phyloP scores from a whole-genome alignment of 352 stramenopile genomes.

The Globisporangium viniferum region DNA sequence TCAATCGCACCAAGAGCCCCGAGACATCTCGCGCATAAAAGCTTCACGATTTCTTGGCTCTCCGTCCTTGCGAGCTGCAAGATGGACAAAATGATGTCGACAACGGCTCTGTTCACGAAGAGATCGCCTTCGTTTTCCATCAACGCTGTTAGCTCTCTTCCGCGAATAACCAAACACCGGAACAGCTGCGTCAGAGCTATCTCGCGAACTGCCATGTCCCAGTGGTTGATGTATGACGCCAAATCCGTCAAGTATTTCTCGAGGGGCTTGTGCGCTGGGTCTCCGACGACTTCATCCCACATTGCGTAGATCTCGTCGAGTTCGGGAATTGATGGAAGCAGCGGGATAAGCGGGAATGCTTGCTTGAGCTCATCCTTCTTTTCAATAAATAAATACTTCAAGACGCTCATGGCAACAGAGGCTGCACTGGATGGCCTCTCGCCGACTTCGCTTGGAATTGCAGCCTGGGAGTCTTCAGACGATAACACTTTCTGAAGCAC shows the following conservation, averaged over 20 bases:
- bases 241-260: slow-evolving; percentile 56
- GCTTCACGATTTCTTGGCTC: slow-evolving; percentile 57
- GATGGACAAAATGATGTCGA: slow-evolving; percentile 62
- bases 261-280: slow-evolving; percentile 40
- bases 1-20: slow-evolving; percentile 81
- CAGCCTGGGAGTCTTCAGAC: neutral
- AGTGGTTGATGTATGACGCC: slow-evolving; percentile 68
- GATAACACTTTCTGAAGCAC: slow-evolving; percentile 21
- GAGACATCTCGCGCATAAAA: slow-evolving; percentile 70
- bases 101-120: slow-evolving; percentile 56
- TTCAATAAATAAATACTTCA: slow-evolving; percentile 79
- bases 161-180: slow-evolving; percentile 56
- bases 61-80: slow-evolving; percentile 66
- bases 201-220: slow-evolving; percentile 75
- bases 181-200: slow-evolving; percentile 71
- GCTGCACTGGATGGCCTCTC: slow-evolving; percentile 1
- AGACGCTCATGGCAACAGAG: slow-evolving; percentile 28
- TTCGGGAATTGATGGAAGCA: slow-evolving; percentile 64
- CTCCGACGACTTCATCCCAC: slow-evolving; percentile 56
- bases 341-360: slow-evolving; percentile 61
- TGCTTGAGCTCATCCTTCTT: slow-evolving; percentile 52
- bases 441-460: neutral
- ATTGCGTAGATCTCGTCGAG: slow-evolving; percentile 62
- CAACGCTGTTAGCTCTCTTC: slow-evolving; percentile 53
- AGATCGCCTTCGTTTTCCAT: slow-evolving; percentile 73